These are phyloP conservation scores for Bryum argenteum DNA, from an alignment of 225 moss, liverwort and hornwort genomes.

Conservation along the genomic window DNA sequence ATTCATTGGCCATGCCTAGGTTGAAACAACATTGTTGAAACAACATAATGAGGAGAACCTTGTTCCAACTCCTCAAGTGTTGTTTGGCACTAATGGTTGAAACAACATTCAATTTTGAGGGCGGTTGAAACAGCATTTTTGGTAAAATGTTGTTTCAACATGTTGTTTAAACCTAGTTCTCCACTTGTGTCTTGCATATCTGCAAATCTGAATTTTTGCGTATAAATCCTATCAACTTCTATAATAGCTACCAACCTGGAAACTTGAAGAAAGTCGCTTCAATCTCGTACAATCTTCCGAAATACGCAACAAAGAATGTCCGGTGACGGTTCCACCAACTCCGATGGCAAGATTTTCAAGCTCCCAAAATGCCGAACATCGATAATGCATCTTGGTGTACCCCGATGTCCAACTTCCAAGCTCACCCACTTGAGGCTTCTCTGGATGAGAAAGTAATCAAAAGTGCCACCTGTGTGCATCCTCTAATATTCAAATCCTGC, in stretches of 20 bases:
- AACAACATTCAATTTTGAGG: too few species aligned
- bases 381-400: constrained; percentile 42
- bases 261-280: constrained; percentile 58
- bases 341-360: constrained; percentile 61
- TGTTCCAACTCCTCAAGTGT: too few species aligned
- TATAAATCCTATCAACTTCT: too few species aligned
- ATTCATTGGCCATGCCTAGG: too few species aligned
- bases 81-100: too few species aligned
- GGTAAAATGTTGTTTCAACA: too few species aligned
- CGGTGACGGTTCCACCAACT: constrained; percentile 62
- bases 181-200: too few species aligned
- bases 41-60: too few species aligned
- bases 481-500: constrained; percentile 60
- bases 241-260: constrained; percentile 53
- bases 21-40: too few species aligned
- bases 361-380: constrained; percentile 40
- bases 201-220: too few species aligned
- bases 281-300: constrained; percentile 47
- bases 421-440: constrained; percentile 45
- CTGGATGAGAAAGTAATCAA: constrained; percentile 1
- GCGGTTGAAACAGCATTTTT: too few species aligned
- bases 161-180: too few species aligned
- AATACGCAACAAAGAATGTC: constrained; percentile 38
- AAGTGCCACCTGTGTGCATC: constrained; percentile 49
- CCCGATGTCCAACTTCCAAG: constrained; percentile 76